Evolutionary conservation across 1,284 basidiomycete genomes (phyloP), one percentile per base, ranked within the genome.

Genomic region (Puccinia coronata): DNA sequence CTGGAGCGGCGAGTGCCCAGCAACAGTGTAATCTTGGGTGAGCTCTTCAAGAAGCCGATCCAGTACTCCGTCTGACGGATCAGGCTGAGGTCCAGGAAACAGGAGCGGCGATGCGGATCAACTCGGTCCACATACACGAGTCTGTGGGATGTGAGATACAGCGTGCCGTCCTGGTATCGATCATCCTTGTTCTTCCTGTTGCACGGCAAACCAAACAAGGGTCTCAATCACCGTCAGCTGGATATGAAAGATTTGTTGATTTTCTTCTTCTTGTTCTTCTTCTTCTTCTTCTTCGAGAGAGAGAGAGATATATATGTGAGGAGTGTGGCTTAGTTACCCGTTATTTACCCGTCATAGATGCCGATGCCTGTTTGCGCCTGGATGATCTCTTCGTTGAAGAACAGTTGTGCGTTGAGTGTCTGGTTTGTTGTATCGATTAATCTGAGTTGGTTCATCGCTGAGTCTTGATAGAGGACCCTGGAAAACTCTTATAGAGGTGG

Each of bases 41-140:
- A 94, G 31, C 93, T 95, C 80, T 91, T 93, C 88, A 98, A 92
- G 82, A 99, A 91, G 2, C 96, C 96, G 2, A 92, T 91, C 85
- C 97, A 98, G 87, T 93, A 90, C 83, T 98, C 94, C 2, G 94
- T 96, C 84, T 92, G 92, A 0, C 88, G 87, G 75, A 98, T 89
- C 82, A 88, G 87, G 0, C 89, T 88, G 11, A 98, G 89, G 83
- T 85, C 83, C 47, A 88, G 84, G 78, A 92, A 90, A 73, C 85
- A 85, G 20, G 85, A 86, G 63, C 85, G 83, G 43, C 84, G 82
- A 93, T 86, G 34, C 88, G 89, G 87, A 65, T 90, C 88, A 34
- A 87, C 85, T n/a, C 85, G 84, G 84, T 94, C 91, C 83, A 94
- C 88, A 87, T 93, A 95, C 88, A 95, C 91, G 2, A 94, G 86